Base-by-base conservation (phyloP, 108 stramenopile species). In the Mediolabrus comicus region DNA sequence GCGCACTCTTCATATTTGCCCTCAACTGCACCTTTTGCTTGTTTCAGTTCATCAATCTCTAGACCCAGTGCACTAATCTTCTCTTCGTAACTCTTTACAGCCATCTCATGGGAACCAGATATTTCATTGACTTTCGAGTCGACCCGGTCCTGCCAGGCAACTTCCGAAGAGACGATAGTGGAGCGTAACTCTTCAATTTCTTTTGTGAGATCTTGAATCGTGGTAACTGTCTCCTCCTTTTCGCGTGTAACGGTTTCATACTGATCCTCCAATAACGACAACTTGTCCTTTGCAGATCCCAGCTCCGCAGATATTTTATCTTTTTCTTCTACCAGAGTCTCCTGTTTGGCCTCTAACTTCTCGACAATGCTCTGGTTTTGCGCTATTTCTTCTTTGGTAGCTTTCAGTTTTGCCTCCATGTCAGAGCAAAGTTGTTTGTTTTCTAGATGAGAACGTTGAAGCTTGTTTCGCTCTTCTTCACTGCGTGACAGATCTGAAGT, bases 1-100 rank as follows among this genome's bases (percentile, higher is more conserved):
- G 9, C 46, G 22, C 22, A 22, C 46, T 24, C 46, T 49, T 8
- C n/a, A 22, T 24, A 22, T 49, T 49, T 6, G 46, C 17, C 17
- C 0, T 49, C 6, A 7, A 49, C 8, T 49, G 7, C 22, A 24
- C 6, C 22, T 8, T 49, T 22, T 22, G 46, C 46, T 22, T 59
- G 22, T 8, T 34, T 59, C 0, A 25, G 59, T 16, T 55, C 34
- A 53, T 62, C 60, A 19, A 67, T 53, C 67, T 67, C 66, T 55
- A 52, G 25, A 33, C 25, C 53, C 5, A 67, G 66, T 8, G 53
- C 55, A 30, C 11, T 12, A n/a, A 75, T 61, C 34, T 54, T 74
- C 19, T 33, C 52, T 39, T 74, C 74, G 38, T 55, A 46, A 10
- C 27, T 25, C 36, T 71, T 2, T 2, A 49, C 17, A 4, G 19